These are phyloP conservation scores for Crithidia fasciculata DNA, from an alignment of 208 protist genomes.

Conservation along the genomic window DNA sequence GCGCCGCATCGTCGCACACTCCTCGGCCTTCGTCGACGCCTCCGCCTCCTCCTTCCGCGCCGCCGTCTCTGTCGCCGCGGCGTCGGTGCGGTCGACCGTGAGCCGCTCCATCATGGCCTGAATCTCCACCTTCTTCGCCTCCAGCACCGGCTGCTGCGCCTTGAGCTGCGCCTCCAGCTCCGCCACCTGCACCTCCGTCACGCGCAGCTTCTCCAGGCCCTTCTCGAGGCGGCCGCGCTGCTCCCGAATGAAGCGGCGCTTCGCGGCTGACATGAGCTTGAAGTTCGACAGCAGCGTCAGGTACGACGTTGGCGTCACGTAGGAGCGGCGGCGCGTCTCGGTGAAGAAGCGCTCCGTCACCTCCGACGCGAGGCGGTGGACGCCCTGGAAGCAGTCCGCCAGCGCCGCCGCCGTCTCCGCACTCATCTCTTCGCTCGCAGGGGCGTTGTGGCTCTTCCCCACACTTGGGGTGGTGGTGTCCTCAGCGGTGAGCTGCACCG, in stretches of 20 bases:
- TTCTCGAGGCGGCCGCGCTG: conserved; percentile 92
- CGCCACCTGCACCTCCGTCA: conserved; percentile 93
- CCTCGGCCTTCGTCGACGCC: conserved; percentile 94
- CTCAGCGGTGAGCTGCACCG: conserved; percentile 63
- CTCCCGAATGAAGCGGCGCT: conserved; percentile 82
- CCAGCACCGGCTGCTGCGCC: conserved; percentile 95
- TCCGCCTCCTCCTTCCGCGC: conserved; percentile 92
- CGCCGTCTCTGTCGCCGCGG: conserved; percentile 85
- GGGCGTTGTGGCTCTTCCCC: not conserved
- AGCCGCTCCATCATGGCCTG: conserved; percentile 94
- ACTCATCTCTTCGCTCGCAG: conserved; percentile 8
- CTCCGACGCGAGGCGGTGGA: conserved; percentile 92
- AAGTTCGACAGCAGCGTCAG: conserved; percentile 95
- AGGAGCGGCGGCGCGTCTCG: conserved; percentile 94
- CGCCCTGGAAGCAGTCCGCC: conserved; percentile 89
- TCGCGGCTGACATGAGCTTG: conserved; percentile 80
- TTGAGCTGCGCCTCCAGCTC: conserved; percentile 94
- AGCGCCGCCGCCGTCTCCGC: conserved; percentile 39
- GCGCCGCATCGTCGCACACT: conserved; percentile 94
- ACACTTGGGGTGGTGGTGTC: not conserved
- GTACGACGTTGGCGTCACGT: conserved; percentile 98
- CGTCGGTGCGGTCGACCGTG: conserved; percentile 89
- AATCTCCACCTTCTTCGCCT: conserved; percentile 93
- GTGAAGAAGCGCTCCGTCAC: conserved; percentile 92
- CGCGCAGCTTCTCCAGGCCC: conserved; percentile 95